A percentile compares a stretch with the other conserved stretches of the same genome.
phyloP scores from a whole-genome alignment of 2,329 filamentous ascomycete species.

The Diaporthe helianthi region DNA sequence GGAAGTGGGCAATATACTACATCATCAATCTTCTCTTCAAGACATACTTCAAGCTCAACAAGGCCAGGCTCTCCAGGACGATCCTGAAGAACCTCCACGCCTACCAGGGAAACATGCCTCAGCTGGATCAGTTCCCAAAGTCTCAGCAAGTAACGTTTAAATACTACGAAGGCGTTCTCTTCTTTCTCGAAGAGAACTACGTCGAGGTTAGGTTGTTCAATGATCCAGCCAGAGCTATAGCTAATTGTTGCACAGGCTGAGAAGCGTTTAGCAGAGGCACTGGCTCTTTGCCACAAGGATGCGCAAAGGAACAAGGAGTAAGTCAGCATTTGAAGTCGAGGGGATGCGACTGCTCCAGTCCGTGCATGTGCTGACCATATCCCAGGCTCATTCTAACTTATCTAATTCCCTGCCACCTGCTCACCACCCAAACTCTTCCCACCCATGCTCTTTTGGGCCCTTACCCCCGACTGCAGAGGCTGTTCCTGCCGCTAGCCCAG shows the following conservation, averaged over 20 bases:
- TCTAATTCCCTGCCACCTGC: constrained; percentile 88
- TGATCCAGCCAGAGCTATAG: not conserved
- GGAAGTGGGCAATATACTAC: constrained; percentile 98
- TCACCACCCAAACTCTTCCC: constrained; percentile 87
- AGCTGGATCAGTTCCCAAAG: constrained; percentile 80
- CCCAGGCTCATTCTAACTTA: constrained; percentile 88
- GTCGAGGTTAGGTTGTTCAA: constrained; percentile 61
- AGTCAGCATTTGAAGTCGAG: constrained; percentile 41
- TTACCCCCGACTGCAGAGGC: constrained; percentile 76
- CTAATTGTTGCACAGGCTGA: constrained; percentile 65
- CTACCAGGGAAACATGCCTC: constrained; percentile 79
- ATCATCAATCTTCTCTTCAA: constrained; percentile 96
- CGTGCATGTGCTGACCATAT: constrained; percentile 37
- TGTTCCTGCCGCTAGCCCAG: constrained; percentile 79
- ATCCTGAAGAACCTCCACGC: constrained; percentile 85
- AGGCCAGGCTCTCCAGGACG: constrained; percentile 87
- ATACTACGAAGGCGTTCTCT: constrained; percentile 93
- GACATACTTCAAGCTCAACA: constrained; percentile 96
- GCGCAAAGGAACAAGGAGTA: constrained; percentile 82
- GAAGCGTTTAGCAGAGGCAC: constrained; percentile 79
- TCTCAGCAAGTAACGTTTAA: constrained; percentile 95
- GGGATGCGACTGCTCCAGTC: constrained; percentile 10
- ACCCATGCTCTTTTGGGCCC: constrained; percentile 73
- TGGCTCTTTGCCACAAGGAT: constrained; percentile 78
- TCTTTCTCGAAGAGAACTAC: constrained; percentile 95